Evolutionary conservation across 2,329 filamentous ascomycete genomes (phyloP), one percentile per base, ranked within the genome.

Genomic region (Cladosporium sp.): DNA sequence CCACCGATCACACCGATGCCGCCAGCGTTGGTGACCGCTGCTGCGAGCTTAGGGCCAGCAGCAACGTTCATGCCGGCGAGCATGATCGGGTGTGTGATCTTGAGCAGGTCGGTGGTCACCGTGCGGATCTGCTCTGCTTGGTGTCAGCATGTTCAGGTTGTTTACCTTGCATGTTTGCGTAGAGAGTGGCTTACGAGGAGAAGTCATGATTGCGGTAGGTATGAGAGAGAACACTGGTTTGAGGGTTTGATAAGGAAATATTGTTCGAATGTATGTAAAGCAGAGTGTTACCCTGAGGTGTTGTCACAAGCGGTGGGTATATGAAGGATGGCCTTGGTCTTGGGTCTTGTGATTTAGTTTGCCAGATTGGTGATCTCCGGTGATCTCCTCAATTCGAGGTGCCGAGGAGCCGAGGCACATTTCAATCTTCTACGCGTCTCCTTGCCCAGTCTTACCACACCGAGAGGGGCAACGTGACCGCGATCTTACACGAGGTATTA

Each of bases 51-150:
- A 64, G 95, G 95, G 59, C 95, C 95, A 67, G 95, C 95, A 65
- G 95, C 95, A 69, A 98, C 95, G 85, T 99, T 98, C 95, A 99
- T 99, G 79, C 95, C 95, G 73, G 95, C 95, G 68, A 99, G 89
- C 76, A 99, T 84, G 77, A 99, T 85, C 66, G 95, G 95, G 82
- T 99, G 95, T 79, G 96, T 92, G 87, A 99, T 98, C 85, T 92
- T 91, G 82, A 99, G 91, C 70, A 98, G 91, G 86, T 98, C 94
- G 73, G 95, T 99, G 75, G 93, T 85, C 71, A 91, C 89, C 63
- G 95, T 99, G 76, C 91, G 91, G 80, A 99, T 90, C 84, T 91
- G 86, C 83, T 95, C 91, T 94, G 79, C 56, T 25, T 11, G 56
- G 61, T 70, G 76, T 78, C 68, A 72, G 69, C 56, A 58, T 61